Evolutionary conservation across 1,139 yeast species (phyloP).

Genomic region (Candida sp.): DNA sequence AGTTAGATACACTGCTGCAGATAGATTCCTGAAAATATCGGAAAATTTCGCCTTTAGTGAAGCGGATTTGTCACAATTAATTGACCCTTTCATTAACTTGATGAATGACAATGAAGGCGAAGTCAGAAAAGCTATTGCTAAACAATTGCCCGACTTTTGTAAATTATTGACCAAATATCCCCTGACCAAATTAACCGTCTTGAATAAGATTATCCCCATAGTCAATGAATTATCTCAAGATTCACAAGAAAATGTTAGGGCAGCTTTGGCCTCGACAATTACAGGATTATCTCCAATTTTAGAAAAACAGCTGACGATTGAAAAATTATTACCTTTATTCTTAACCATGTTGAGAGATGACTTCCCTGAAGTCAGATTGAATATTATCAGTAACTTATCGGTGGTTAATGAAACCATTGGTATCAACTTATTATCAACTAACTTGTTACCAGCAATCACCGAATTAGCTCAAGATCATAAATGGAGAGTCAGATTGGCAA

Average conservation of each 20-base stretch:
- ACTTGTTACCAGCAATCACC: conserved; percentile 91
- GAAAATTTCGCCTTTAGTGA: conserved; percentile 55
- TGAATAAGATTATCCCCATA: conserved; percentile 75
- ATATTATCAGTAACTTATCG: conserved; percentile 88
- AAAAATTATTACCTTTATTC: conserved; percentile 81
- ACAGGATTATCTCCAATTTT: conserved; percentile 85
- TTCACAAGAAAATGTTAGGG: conserved; percentile 89
- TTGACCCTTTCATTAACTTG: conserved; percentile 67
- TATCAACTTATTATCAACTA: conserved; percentile 79
- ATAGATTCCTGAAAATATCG: conserved; percentile 77
- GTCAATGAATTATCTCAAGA: conserved; percentile 85
- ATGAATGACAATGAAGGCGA: conserved; percentile 96
- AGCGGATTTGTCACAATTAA: conserved; percentile 52
- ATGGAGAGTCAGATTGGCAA: conserved; percentile 98
- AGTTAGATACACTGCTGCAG: conserved; percentile 97
- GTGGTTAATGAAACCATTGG: conserved; percentile 95
- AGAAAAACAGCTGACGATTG: conserved; percentile 82
- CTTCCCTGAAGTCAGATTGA: conserved; percentile 92
- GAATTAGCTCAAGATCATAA: conserved; percentile 95
- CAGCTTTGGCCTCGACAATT: conserved; percentile 85
- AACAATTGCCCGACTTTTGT: conserved; percentile 84
- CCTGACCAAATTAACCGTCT: conserved; percentile 50
- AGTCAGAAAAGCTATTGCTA: conserved; percentile 91
- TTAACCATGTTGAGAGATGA: conserved; percentile 95
- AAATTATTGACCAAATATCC: conserved; percentile 43